Evolutionary conservation across 345 rosid genomes (phyloP).

Genomic region (Citrus hindsii): DNA sequence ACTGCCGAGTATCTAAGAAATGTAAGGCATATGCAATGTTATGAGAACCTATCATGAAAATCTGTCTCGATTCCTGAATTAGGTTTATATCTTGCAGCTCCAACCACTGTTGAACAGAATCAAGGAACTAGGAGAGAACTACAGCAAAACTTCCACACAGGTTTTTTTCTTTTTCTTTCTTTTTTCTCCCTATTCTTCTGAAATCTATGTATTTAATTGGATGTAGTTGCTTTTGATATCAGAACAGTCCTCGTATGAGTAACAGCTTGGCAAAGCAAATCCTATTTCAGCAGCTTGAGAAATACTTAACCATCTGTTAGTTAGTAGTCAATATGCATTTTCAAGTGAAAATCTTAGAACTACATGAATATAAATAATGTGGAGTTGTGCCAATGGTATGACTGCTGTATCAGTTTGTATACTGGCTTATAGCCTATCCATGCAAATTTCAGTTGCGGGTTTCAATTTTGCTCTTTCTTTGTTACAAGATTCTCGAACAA

Average conservation of each 20-base stretch:
- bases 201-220: not conserved
- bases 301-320: not conserved
- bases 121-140: constrained; percentile 60
- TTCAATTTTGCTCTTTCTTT: not conserved
- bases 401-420: not conserved
- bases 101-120: constrained; percentile 71
- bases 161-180: constrained; percentile 27
- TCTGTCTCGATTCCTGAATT: constrained; percentile 17
- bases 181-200: constrained; percentile 7
- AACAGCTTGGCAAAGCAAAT: not conserved
- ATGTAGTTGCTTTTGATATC: not conserved
- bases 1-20: constrained; percentile 65
- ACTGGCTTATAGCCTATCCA: not conserved
- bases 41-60: not conserved
- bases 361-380: not conserved
- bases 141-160: constrained; percentile 78
- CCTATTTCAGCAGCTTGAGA: not conserved
- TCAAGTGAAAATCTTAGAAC: not conserved
- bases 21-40: constrained; percentile 33
- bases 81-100: constrained; percentile 49
- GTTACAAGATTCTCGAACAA: not conserved
- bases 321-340: not conserved
- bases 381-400: not conserved
- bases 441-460: not conserved
- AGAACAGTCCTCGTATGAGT: not conserved